Base-by-base conservation (phyloP, 345 rosid species). In the Corchorus olitorius region DNA sequence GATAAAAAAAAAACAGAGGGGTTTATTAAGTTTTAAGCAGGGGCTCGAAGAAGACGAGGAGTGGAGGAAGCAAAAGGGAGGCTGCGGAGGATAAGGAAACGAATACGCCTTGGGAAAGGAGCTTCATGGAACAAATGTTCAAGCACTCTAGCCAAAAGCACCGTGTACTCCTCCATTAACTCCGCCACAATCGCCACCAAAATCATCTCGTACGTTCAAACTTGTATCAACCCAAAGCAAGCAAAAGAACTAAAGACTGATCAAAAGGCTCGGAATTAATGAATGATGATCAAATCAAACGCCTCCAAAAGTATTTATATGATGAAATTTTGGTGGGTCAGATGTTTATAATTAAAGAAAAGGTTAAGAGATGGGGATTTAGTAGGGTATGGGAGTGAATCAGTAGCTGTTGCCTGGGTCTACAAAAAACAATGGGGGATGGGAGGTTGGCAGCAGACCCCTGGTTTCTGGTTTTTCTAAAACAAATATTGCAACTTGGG, bases 81-180 rank as follows among this genome's bases (percentile, higher is more conserved):
- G 77, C 86, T 87, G 13, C 86, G 87, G 13, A 91, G 82, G 68
- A 96, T 88, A 46, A 86, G 97, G 67, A 92, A 87, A 6, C 99
- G 94, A 77, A 93, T 77, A 58, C 98, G 82, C 64, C 97, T 43
- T 1, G 99, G 98, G 54, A 94, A 86, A 43, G 98, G 99, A 9
- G 90, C 95, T 8, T 77, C 92, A 48, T 81, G 76, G 48, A 93
- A 75, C 75, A 96, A n/a, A 71, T 91, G 97, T 85, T 88, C 89
- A 59, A 96, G 74, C 37, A 90, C 83, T 77, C 94, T 82, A 12
- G 89, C 87, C 80, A 96, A 83, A 63, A 93, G 76, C 87, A 74
- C 91, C 86, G 90, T 92, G 93, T 95, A 95, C 79, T 93, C 93
- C 86, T 86, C 88, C 90, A 93, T 78, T 80, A 92, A 80, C 87